Evolutionary conservation across 75 land plant species (phyloP), one percentile per base, ranked within the genome.

Genomic region (Selaginella moellendorffii): DNA sequence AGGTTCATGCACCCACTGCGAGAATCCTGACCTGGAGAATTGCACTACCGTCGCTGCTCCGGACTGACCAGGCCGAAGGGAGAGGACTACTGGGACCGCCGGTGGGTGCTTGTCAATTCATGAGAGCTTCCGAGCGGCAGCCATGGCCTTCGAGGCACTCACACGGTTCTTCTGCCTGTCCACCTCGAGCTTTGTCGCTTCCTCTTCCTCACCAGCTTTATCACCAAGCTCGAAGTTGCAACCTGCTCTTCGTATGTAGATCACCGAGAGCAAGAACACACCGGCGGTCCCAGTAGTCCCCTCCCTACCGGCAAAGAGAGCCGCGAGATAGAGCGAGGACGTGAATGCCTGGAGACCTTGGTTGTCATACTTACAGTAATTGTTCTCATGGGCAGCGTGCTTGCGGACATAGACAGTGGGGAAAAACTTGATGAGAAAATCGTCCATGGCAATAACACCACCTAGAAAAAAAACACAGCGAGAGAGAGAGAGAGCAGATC

Each of bases 231-330:
- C n/a, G n/a, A n/a, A n/a, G n/a, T n/a, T n/a, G n/a, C n/a, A n/a
- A n/a, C n/a, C n/a, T n/a, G n/a, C n/a, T n/a, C n/a, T n/a, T n/a
- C n/a, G n/a, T n/a, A n/a, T n/a, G n/a, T n/a, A n/a, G n/a, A n/a
- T n/a, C n/a, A n/a, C n/a, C n/a, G n/a, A n/a, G n/a, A n/a, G n/a
- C n/a, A n/a, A n/a, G n/a, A n/a, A n/a, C n/a, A 93, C 12, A 91
- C 97, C 30, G 97, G 93, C 29, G 97, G 82, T 0, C 88, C 97
- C 29, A 83, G 54, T 20, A 88, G 54, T 17, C 97, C 97, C n/a
- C 64, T 71, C 9, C 77, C 76, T 54, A 82, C 80, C 26, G 79
- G 70, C 29, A 20, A 76, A 18, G 8, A 80, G 36, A 23, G 67
- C 79, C 1, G 82, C 73, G 0, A 80, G 23, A 60, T 76, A 76